Conservation (phyloP, 495 filamentous ascomycete species). For the Daldinia concentrica region DNA sequence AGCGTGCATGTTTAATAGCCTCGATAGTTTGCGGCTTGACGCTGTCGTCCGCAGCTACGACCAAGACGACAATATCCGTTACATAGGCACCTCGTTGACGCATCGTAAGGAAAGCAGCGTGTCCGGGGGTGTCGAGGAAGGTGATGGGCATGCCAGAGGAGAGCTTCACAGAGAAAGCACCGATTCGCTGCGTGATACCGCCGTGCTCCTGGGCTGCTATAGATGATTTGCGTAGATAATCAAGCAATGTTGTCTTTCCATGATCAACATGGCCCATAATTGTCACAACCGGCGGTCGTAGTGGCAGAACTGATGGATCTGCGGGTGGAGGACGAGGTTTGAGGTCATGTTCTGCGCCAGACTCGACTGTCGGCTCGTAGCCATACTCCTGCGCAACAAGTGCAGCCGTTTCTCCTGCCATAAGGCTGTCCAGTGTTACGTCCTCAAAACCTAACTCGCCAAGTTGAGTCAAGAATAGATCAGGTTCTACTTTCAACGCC, state of each 20-base stretch:
- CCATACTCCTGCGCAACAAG: constrained; percentile 93
- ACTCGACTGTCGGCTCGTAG: constrained; percentile 87
- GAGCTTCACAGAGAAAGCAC: constrained; percentile 94
- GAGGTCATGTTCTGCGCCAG: constrained; percentile 70
- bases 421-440: constrained; percentile 77
- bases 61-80: constrained; percentile 95
- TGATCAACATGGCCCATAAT: constrained; percentile 99
- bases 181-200: constrained; percentile 98
- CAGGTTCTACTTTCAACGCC: constrained; percentile 72
- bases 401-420: constrained; percentile 90
- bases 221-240: constrained; percentile 92
- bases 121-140: constrained; percentile 97
- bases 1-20: constrained; percentile 91
- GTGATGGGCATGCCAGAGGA: constrained; percentile 88
- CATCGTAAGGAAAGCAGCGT: constrained; percentile 96
- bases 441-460: constrained; percentile 85
- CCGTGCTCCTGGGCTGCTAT: constrained; percentile 91
- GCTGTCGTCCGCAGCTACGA: constrained; percentile 96
- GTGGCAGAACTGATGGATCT: constrained; percentile 74
- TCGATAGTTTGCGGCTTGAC: constrained; percentile 98
- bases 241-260: constrained; percentile 95
- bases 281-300: constrained; percentile 91
- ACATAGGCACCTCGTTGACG: constrained; percentile 93
- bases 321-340: constrained; percentile 73
- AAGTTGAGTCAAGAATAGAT: constrained; percentile 79